A percentile compares a stretch with the other conserved stretches of the same genome.
Conservation (phyloP, 345 rosid genomes). For the Murraya koenigii region DNA sequence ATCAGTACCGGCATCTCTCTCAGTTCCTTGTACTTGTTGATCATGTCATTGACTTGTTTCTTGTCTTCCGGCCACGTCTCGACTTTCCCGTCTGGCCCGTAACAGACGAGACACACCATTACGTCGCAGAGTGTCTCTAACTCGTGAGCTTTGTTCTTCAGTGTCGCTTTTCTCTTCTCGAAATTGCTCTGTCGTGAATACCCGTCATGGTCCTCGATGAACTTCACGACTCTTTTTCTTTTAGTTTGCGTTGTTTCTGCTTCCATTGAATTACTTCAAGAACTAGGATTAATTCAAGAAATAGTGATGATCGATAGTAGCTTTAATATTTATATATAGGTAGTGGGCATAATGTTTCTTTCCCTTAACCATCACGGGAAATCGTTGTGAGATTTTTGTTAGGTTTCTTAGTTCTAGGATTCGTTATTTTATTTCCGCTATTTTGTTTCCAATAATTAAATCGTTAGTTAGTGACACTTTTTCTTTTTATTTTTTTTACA, state of each 20-base stretch:
- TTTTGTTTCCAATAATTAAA: too few relatives aligned
- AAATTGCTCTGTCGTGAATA: neutral
- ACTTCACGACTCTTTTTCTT: neutral
- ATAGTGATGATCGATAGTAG: too few relatives aligned
- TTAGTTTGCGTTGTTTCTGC: neutral
- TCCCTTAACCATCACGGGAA: too few relatives aligned
- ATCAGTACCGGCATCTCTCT: neutral
- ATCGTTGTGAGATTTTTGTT: too few relatives aligned
- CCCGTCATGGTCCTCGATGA: neutral
- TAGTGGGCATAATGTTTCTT: too few relatives aligned
- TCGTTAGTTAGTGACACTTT: too few relatives aligned
- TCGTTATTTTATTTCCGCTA: too few relatives aligned
- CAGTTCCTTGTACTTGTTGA: neutral
- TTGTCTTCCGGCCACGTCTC: neutral
- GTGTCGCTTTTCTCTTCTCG: neutral
- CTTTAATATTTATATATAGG: too few relatives aligned
- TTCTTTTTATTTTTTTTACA: too few relatives aligned
- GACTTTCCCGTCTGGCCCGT: neutral
- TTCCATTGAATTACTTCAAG: neutral
- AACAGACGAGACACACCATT: neutral
- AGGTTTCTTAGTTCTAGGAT: too few relatives aligned
- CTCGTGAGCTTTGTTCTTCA: neutral
- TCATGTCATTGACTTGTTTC: neutral
- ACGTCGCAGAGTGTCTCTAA: neutral
- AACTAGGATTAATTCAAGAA: neutral